phyloP scores from a whole-genome alignment of 2,329 filamentous ascomycete species.

The Nothophoma quercina region DNA sequence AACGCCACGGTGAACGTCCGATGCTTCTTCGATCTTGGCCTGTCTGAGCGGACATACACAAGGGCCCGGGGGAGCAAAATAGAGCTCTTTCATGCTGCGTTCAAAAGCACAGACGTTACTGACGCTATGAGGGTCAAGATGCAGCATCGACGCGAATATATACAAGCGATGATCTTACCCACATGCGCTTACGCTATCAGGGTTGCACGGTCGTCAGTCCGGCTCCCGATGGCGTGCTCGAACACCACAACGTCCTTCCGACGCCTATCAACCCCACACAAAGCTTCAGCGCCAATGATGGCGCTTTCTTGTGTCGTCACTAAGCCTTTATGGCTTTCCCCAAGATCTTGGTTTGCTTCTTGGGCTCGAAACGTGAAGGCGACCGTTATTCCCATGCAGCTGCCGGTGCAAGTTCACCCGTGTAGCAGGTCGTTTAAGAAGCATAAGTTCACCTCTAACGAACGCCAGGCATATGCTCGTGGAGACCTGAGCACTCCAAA shows the following conservation, averaged over 20 bases:
- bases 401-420: conserved; percentile 3
- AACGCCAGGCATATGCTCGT: neutral
- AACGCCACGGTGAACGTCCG: too few species aligned
- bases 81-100: too few species aligned
- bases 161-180: neutral
- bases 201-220: conserved; percentile 26
- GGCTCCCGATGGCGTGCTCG: conserved; percentile 34
- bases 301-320: conserved; percentile 17
- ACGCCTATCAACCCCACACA: conserved; percentile 17
- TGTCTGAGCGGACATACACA: too few species aligned
- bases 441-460: neutral
- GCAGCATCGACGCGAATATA: neutral
- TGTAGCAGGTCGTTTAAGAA: neutral
- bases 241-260: conserved; percentile 7
- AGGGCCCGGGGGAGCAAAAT: too few species aligned
- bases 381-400: conserved; percentile 8
- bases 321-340: conserved; percentile 19
- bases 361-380: neutral
- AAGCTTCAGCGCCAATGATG: conserved; percentile 25
- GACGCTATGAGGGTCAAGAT: too few species aligned
- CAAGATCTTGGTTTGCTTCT: conserved; percentile 15
- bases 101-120: too few species aligned
- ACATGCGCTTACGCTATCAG: conserved; percentile 1
- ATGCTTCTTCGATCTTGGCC: too few species aligned
- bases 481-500: neutral